phyloP scores from a whole-genome alignment of 495 filamentous ascomycete genomes.

The Penicillium herquei region DNA sequence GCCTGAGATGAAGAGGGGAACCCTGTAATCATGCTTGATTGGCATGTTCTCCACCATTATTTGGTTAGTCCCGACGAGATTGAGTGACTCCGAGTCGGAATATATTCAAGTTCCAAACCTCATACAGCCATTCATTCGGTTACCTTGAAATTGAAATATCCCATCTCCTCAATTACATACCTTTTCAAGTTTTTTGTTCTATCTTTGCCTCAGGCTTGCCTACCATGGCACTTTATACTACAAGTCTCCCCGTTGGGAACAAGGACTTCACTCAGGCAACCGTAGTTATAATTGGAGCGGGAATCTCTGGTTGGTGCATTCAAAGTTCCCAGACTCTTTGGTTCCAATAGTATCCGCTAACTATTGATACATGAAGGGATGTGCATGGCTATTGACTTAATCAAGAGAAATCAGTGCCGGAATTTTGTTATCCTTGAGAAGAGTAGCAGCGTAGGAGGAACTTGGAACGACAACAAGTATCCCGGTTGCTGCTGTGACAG shows the following conservation, averaged over 20 bases:
- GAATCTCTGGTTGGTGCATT: constrained; percentile 37
- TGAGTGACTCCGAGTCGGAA: too few relatives aligned
- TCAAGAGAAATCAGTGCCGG: constrained; percentile 49
- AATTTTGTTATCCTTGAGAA: constrained; percentile 58
- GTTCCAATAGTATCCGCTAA: not conserved
- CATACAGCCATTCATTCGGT: too few relatives aligned
- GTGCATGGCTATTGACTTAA: constrained; percentile 58
- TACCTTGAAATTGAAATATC: too few relatives aligned
- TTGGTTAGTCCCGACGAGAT: too few relatives aligned
- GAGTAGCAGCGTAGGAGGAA: constrained; percentile 52
- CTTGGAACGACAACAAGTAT: constrained; percentile 56
- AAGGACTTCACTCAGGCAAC: constrained; percentile 42
- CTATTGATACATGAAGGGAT: constrained; percentile 35
- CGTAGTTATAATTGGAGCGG: constrained; percentile 56
- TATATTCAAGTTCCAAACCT: too few relatives aligned
- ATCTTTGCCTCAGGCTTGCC: too few relatives aligned
- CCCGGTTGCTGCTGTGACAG: constrained; percentile 55
- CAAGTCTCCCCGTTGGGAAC: constrained; percentile 25
- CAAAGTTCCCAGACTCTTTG: not conserved
- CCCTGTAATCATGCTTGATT: too few relatives aligned
- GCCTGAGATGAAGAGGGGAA: too few relatives aligned
- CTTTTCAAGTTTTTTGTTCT: too few relatives aligned
- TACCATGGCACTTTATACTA: not conserved
- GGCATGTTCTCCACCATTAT: too few relatives aligned
- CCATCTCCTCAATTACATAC: too few relatives aligned